Evolutionary conservation across 1,284 basidiomycete genomes (phyloP).

Genomic region (Trametes polyzona): DNA sequence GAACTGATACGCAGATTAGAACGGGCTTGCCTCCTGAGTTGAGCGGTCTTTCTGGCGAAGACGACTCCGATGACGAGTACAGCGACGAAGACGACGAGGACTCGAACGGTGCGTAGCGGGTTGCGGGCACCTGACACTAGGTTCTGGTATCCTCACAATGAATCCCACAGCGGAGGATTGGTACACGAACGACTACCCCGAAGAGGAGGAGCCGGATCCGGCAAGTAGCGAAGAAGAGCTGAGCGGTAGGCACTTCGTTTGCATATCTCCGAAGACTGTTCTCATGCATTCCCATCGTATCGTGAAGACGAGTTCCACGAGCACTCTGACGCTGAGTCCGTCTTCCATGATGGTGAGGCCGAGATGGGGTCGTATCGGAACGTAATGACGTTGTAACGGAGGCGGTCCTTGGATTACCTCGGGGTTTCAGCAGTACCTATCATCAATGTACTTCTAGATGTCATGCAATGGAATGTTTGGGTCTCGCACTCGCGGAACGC

Average conservation of each 20-base stretch:
- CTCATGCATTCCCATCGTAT: neutral
- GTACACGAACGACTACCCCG: slow-evolving; percentile 82
- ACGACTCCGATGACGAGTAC: slow-evolving; percentile 71
- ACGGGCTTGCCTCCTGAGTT: slow-evolving; percentile 61
- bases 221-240: slow-evolving; percentile 41
- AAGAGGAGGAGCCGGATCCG: slow-evolving; percentile 57
- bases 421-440: neutral
- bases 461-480: neutral
- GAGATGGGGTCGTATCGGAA: slow-evolving; percentile 12
- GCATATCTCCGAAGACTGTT: neutral
- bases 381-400: slow-evolving; percentile 12
- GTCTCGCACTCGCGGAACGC: neutral
- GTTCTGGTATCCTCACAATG: no score
- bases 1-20: slow-evolving; percentile 39
- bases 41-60: slow-evolving; percentile 53
- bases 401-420: neutral
- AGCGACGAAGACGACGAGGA: slow-evolving; percentile 83
- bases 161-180: slow-evolving; percentile 72
- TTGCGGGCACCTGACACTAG: neutral
- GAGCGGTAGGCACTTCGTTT: slow-evolving; percentile 40
- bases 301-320: slow-evolving; percentile 27
- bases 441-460: neutral
- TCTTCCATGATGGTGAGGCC: slow-evolving; percentile 8
- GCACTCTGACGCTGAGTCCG: slow-evolving; percentile 22
- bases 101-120: slow-evolving; percentile 62